A percentile compares a stretch with the other conserved stretches of the same genome.
Conservation (phyloP, 495 filamentous ascomycete species). For the Penicillium waksmanii region DNA sequence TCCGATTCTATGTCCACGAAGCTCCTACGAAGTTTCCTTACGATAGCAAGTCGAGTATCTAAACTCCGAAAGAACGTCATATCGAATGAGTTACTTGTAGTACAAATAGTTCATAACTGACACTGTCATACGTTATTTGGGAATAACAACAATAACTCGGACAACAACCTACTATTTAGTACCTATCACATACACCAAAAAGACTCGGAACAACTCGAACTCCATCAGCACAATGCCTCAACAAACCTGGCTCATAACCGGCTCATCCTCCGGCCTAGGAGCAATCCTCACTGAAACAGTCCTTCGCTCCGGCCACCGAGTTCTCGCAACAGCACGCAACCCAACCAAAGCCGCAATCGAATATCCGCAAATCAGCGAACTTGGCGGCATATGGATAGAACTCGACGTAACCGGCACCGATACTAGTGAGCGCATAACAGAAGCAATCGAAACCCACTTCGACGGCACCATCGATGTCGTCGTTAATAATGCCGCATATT, state of each 20-base stretch:
- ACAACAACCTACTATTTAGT: not conserved
- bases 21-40: not conserved
- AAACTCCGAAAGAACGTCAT: not conserved
- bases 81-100: not conserved
- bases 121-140: too few species aligned
- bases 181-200: not conserved
- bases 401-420: slow-evolving; percentile 48
- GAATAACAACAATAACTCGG: not conserved
- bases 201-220: not conserved
- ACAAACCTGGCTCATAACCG: slow-evolving; percentile 51
- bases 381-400: slow-evolving; percentile 30
- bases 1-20: not conserved
- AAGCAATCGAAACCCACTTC: slow-evolving; percentile 10
- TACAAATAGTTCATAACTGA: not conserved
- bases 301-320: slow-evolving; percentile 47
- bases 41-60: not conserved
- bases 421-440: slow-evolving; percentile 12
- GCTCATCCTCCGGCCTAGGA: slow-evolving; percentile 55
- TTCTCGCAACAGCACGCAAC: slow-evolving; percentile 56
- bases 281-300: slow-evolving; percentile 44
- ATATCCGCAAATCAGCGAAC: slow-evolving; percentile 15
- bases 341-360: slow-evolving; percentile 30
- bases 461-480: slow-evolving; percentile 29
- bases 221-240: not conserved
- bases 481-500: slow-evolving; percentile 40